A percentile compares a stretch with the other conserved stretches of the same genome.
phyloP scores from a whole-genome alignment of 495 filamentous ascomycete genomes.

The Aspergillus funiculosus region DNA sequence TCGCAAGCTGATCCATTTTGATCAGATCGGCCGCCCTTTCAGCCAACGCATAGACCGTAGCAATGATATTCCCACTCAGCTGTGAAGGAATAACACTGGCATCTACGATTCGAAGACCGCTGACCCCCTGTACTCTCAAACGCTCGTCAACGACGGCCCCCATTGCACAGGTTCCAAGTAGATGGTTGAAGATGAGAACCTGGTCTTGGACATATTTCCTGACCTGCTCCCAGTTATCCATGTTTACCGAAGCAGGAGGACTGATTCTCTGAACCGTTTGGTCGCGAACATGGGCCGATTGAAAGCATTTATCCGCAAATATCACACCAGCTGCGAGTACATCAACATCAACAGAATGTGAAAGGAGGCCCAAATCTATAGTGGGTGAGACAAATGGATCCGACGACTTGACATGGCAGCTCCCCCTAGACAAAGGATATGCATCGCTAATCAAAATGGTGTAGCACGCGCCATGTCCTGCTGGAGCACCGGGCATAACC shows the following conservation, averaged over 20 bases:
- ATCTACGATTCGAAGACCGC: conserved; percentile 47
- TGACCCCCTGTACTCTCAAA: conserved; percentile 44
- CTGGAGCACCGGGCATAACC: background rate
- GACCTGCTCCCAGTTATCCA: no score
- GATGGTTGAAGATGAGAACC: conserved; percentile 12
- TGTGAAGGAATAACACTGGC: conserved; percentile 45
- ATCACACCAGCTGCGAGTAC: background rate
- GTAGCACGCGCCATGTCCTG: background rate
- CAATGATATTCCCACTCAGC: background rate
- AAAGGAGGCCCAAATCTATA: background rate
- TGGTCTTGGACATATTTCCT: background rate
- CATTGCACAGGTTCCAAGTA: conserved; percentile 52
- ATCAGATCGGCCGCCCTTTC: background rate
- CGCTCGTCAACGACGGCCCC: conserved; percentile 47
- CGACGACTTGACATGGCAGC: background rate
- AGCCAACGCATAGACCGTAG: background rate
- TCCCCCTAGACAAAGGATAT: background rate
- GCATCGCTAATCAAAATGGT: background rate
- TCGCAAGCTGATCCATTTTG: no score
- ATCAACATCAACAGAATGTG: background rate
- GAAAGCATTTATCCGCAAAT: background rate
- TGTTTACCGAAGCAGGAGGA: no score
- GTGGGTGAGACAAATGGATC: background rate
- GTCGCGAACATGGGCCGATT: background rate
- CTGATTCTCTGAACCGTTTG: no score